phyloP scores from a whole-genome alignment of 1,284 basidiomycete species.

The Trichosporon sp. region DNA sequence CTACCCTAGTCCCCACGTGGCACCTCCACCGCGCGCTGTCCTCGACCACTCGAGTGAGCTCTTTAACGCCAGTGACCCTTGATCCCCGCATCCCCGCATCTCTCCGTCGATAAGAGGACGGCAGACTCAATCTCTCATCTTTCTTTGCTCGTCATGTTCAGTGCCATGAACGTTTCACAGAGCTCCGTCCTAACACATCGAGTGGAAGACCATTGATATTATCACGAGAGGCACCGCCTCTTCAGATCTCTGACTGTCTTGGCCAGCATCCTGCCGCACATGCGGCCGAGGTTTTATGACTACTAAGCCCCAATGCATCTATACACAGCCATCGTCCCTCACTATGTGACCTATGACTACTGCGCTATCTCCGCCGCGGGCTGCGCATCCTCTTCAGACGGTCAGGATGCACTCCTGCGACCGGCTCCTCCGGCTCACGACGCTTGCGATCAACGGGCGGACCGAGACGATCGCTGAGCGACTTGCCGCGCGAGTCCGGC shows the following conservation, averaged over 20 bases:
- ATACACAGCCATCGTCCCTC: background rate
- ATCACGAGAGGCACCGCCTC: too few species aligned
- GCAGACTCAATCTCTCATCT: too few species aligned
- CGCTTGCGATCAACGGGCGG: background rate
- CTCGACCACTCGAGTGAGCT: background rate
- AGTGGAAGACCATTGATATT: too few species aligned
- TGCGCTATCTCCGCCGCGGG: background rate
- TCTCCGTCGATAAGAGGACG: background rate
- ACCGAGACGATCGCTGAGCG: background rate
- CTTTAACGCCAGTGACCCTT: background rate
- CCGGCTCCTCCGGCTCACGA: background rate
- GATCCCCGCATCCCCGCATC: background rate
- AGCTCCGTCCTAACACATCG: too few species aligned
- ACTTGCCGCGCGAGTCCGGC: background rate
- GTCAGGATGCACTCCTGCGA: background rate
- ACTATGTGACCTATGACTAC: background rate
- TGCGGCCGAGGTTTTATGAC: too few species aligned
- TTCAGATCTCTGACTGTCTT: too few species aligned
- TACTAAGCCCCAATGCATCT: background rate
- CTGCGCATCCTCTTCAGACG: background rate
- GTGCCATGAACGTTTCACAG: too few species aligned
- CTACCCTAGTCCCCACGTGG: background rate
- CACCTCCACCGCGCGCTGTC: background rate
- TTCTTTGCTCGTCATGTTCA: background rate
- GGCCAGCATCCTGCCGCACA: too few species aligned